Conservation (phyloP, 208 protist genomes). For the Acanthamoeba lenticulata region DNA sequence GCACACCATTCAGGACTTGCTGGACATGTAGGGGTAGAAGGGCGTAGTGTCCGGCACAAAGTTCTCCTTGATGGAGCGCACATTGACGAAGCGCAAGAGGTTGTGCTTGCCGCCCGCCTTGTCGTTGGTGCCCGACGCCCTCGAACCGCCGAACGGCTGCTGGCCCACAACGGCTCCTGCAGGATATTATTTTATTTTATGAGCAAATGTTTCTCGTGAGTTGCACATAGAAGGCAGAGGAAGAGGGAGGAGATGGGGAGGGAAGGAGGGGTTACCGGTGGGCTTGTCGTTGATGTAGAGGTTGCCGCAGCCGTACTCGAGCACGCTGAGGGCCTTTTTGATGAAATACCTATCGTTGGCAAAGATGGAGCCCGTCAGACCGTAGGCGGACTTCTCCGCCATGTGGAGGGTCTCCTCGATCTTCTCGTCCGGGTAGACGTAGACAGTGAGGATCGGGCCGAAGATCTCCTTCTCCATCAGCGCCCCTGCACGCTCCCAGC, state of each 20-base stretch:
- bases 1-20: too few relatives aligned
- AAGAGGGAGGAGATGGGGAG: too few relatives aligned
- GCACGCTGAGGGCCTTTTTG: slow-evolving; percentile 6
- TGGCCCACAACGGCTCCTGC: slow-evolving; percentile 96
- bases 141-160: slow-evolving; percentile 94
- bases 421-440: slow-evolving; percentile 94
- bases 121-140: slow-evolving; percentile 95
- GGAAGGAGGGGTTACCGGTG: slow-evolving; percentile 78
- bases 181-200: background rate
- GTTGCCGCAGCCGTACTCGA: slow-evolving; percentile 92
- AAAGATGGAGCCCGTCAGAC: slow-evolving; percentile 95
- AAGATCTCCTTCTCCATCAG: slow-evolving; percentile 96
- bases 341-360: slow-evolving; percentile 81
- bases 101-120: slow-evolving; percentile 94
- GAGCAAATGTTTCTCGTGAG: background rate
- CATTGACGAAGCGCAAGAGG: slow-evolving; percentile 90
- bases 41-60: slow-evolving; percentile 90
- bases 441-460: slow-evolving; percentile 96
- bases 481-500: background rate
- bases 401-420: slow-evolving; percentile 90
- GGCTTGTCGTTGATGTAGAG: slow-evolving; percentile 99
- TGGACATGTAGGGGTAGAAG: slow-evolving; percentile 92
- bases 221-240: background rate
- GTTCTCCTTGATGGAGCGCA: slow-evolving; percentile 96
- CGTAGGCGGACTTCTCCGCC: slow-evolving; percentile 93